A percentile compares a stretch with the other conserved stretches of the same genome.
Evolutionary conservation across 192 early-diverging fungal genomes (phyloP).

Genomic region (Lobulomyces angularis): DNA sequence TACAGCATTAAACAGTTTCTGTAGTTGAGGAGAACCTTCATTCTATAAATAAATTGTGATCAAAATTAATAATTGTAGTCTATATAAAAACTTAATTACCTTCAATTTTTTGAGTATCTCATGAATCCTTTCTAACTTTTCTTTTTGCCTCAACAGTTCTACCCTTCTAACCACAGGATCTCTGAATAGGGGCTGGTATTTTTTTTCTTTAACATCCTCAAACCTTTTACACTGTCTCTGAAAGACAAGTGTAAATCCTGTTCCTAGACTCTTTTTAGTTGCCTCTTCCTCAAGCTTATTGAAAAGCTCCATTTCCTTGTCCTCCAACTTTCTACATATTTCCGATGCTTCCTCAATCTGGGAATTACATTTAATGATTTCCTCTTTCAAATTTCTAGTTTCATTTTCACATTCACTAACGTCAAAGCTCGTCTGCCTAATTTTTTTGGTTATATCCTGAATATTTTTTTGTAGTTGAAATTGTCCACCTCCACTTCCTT

Average conservation of each 20-base stretch:
- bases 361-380: neutral
- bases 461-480: conserved; percentile 36
- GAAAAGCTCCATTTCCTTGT: conserved; percentile 23
- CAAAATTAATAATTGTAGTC: no score
- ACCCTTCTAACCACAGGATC: conserved; percentile 14
- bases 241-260: conserved; percentile 16
- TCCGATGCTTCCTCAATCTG: conserved; percentile 3
- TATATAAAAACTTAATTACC: no score
- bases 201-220: conserved; percentile 26
- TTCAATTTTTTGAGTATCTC: conserved; percentile 18
- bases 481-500: conserved; percentile 39
- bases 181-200: conserved; percentile 28
- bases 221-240: conserved; percentile 34
- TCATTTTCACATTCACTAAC: conserved; percentile 36
- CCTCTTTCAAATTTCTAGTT: neutral
- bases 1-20: no score
- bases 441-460: conserved; percentile 35
- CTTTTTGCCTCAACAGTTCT: conserved; percentile 18
- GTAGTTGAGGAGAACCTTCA: no score
- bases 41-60: no score
- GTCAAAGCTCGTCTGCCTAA: conserved; percentile 28
- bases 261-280: conserved; percentile 8
- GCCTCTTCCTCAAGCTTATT: conserved; percentile 15
- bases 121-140: conserved; percentile 21
- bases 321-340: neutral